Percentiles rank a stretch among this genome's conserved stretches.
These are phyloP conservation scores for Selenicereus undatus DNA, from an alignment of 148 eudicot genomes.

Conservation along the genomic window DNA sequence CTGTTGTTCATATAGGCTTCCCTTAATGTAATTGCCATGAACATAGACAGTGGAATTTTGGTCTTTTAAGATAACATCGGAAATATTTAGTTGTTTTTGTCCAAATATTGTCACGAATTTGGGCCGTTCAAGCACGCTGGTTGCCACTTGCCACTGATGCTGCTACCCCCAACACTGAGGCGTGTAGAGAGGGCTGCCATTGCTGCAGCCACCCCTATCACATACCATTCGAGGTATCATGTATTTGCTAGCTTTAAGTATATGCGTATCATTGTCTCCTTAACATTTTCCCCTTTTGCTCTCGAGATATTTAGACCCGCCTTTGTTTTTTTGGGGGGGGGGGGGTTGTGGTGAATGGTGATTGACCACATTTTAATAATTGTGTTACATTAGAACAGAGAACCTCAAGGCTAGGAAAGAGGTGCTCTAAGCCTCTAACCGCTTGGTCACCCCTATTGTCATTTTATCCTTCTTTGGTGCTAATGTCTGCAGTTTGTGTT, in stretches of 20 bases:
- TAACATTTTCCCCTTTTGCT: background rate
- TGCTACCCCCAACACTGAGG: conserved; percentile 82
- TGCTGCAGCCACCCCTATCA: conserved; percentile 92
- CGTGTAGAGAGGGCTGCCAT: conserved; percentile 98
- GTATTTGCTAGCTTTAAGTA: conserved; percentile 12
- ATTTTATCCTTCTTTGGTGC: background rate
- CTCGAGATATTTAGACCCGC: too few species aligned
- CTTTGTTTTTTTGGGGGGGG: too few species aligned
- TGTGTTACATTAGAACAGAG: background rate
- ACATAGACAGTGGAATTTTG: background rate
- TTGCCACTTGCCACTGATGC: conserved; percentile 97
- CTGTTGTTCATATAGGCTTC: background rate
- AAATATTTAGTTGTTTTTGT: background rate
- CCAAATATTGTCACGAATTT: conserved; percentile 82
- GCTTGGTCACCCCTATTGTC: background rate
- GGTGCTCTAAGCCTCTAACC: background rate
- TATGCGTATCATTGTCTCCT: background rate
- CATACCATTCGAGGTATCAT: conserved; percentile 76
- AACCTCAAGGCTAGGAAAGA: background rate
- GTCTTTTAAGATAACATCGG: background rate
- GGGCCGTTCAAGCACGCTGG: conserved; percentile 92
- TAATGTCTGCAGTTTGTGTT: conserved; percentile 13
- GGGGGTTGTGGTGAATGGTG: too few species aligned
- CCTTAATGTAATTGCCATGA: background rate
- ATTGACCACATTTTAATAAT: background rate